These are phyloP conservation scores for Scleroderma bovista DNA, from an alignment of 768 basidiomycete genomes.

Conservation along the genomic window DNA sequence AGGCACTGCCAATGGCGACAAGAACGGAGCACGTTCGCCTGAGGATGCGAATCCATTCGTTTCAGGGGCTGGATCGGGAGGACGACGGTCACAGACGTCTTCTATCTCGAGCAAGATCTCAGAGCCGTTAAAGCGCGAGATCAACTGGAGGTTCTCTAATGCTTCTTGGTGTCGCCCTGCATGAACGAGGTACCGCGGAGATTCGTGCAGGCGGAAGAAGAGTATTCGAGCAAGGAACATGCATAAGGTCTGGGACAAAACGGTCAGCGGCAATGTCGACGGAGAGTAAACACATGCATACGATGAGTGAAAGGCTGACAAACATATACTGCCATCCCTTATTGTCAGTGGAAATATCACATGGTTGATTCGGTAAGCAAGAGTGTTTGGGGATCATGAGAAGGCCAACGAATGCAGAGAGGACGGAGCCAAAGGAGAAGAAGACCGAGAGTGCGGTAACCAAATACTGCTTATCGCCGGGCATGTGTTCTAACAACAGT, in stretches of 20 bases:
- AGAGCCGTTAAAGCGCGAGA: conserved; percentile 82
- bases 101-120: conserved; percentile 58
- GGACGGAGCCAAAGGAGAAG: conserved; percentile 88
- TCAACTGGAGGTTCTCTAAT: conserved; percentile 73
- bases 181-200: conserved; percentile 88
- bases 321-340: conserved; percentile 89
- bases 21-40: conserved; percentile 26
- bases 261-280: not conserved
- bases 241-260: conserved; percentile 57
- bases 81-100: conserved; percentile 56
- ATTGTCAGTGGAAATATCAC: conserved; percentile 67
- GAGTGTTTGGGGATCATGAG: conserved; percentile 73
- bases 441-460: conserved; percentile 92
- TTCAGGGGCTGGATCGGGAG: conserved; percentile 14
- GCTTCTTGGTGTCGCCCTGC: conserved; percentile 84
- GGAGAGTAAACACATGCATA: conserved; percentile 41
- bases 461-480: conserved; percentile 85
- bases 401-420: conserved; percentile 77
- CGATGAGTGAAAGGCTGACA: conserved; percentile 69
- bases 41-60: conserved; percentile 6
- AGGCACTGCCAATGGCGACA: conserved; percentile 8
- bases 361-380: conserved; percentile 47
- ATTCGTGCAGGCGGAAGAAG: conserved; percentile 91
- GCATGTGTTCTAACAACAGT: conserved; percentile 87
- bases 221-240: conserved; percentile 88